phyloP scores from a whole-genome alignment of 805 yeast species.

The Saturnispora halmiae region DNA sequence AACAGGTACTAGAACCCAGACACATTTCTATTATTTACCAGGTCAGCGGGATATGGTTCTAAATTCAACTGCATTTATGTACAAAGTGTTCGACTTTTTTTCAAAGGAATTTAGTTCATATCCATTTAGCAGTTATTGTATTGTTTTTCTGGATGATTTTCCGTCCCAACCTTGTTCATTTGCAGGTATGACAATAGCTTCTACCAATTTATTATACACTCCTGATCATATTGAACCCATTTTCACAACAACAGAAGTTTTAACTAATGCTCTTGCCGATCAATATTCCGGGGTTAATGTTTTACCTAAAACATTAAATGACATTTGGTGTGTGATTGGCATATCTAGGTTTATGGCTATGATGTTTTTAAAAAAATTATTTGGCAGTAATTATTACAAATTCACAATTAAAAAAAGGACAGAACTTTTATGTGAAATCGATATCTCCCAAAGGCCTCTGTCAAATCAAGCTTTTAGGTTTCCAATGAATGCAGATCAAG shows the following conservation, averaged over 20 bases:
- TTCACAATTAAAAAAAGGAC: slow-evolving; percentile 57
- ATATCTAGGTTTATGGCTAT: slow-evolving; percentile 75
- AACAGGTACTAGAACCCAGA: slow-evolving; percentile 36
- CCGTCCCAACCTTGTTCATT: slow-evolving; percentile 48
- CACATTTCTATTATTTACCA: slow-evolving; percentile 56
- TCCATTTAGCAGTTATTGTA: slow-evolving; percentile 75
- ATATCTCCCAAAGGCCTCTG: slow-evolving; percentile 73
- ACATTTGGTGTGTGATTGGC: slow-evolving; percentile 85
- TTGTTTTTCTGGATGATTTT: slow-evolving; percentile 61
- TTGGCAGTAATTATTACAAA: slow-evolving; percentile 79
- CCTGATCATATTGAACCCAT: slow-evolving; percentile 72
- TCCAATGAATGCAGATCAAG: slow-evolving; percentile 51
- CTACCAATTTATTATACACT: slow-evolving; percentile 58
- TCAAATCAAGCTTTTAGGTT: slow-evolving; percentile 57
- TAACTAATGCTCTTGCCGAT: slow-evolving; percentile 64
- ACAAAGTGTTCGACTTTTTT: slow-evolving; percentile 72
- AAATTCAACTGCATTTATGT: slow-evolving; percentile 69
- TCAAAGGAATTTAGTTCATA: slow-evolving; percentile 87
- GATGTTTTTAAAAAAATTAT: slow-evolving; percentile 55
- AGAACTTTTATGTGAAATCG: slow-evolving; percentile 62
- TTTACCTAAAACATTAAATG: slow-evolving; percentile 68
- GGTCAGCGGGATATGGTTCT: slow-evolving; percentile 45
- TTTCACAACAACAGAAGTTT: slow-evolving; percentile 53
- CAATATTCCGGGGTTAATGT: slow-evolving; percentile 95
- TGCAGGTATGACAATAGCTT: slow-evolving; percentile 61